Evolutionary conservation across 2,329 filamentous ascomycete species (phyloP).

Genomic region (Myriangium duriaei): DNA sequence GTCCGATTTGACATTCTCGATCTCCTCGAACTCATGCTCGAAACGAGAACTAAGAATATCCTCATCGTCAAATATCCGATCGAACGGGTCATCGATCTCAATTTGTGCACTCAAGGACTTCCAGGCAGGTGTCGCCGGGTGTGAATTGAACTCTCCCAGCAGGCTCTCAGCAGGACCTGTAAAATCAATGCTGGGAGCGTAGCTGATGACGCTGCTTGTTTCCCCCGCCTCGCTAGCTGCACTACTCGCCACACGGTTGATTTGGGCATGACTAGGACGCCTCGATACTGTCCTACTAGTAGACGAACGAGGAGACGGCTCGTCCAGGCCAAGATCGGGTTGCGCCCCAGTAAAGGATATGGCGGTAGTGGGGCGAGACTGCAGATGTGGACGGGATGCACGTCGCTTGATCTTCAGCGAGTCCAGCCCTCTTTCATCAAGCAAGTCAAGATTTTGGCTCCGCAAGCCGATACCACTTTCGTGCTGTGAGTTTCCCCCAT

Average conservation of each 20-base stretch:
- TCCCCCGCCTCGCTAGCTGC: conserved; percentile 48
- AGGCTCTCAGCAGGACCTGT: conserved; percentile 70
- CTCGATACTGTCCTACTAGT: conserved; percentile 24
- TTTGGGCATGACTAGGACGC: conserved; percentile 26
- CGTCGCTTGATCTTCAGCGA: conserved; percentile 24
- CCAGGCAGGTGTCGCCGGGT: conserved; percentile 56
- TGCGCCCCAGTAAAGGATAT: conserved; percentile 71
- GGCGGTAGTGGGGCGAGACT: conserved; percentile 68
- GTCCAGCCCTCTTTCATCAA: conserved; percentile 20
- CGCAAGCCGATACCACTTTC: too few relatives aligned
- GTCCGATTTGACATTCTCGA: conserved; percentile 47
- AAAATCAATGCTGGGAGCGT: conserved; percentile 49
- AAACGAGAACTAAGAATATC: conserved; percentile 51
- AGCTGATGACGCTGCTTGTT: conserved; percentile 53
- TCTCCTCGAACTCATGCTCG: conserved; percentile 61
- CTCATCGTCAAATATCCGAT: conserved; percentile 36
- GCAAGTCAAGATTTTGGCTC: conserved; percentile 14
- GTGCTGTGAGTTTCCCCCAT: too few relatives aligned
- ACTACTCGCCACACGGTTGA: conserved; percentile 31
- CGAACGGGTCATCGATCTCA: conserved; percentile 47
- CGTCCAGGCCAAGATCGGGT: conserved; percentile 58
- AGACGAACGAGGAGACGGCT: conserved; percentile 16
- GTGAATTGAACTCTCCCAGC: conserved; percentile 55
- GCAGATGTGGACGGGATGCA: conserved; percentile 28
- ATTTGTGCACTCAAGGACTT: conserved; percentile 52